Evolutionary conservation across 2,329 filamentous ascomycete genomes (phyloP).

Genomic region (Pezicula radicicola): DNA sequence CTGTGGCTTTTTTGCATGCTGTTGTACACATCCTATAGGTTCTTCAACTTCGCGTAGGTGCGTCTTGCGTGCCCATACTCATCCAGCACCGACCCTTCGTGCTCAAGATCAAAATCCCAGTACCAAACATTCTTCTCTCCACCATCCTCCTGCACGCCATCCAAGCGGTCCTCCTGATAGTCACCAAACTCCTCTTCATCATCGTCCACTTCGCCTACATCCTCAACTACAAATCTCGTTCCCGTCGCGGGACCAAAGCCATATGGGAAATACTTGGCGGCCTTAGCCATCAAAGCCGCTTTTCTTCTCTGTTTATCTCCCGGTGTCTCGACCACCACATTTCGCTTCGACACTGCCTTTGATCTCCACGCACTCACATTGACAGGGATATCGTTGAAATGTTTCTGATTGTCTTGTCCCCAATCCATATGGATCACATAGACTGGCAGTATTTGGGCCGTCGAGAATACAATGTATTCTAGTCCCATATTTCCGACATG

Average conservation of each 20-base stretch:
- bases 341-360: conserved; percentile 12
- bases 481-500: conserved; percentile 34
- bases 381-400: conserved; percentile 19
- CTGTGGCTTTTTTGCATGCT: no score
- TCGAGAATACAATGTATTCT: conserved; percentile 43
- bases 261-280: conserved; percentile 44
- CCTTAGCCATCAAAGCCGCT: conserved; percentile 35
- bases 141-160: conserved; percentile 17
- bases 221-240: conserved; percentile 41
- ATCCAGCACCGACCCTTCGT: neutral
- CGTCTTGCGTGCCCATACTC: neutral
- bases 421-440: conserved; percentile 44
- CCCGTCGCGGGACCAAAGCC: conserved; percentile 41
- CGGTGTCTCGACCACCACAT: conserved; percentile 18
- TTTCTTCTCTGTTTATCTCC: conserved; percentile 35
- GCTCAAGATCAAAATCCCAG: conserved; percentile 10
- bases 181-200: conserved; percentile 41
- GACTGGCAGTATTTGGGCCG: conserved; percentile 39
- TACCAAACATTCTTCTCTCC: conserved; percentile 19
- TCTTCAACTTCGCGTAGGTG: neutral
- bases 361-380: conserved; percentile 15
- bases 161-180: conserved; percentile 31
- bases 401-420: conserved; percentile 28
- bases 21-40: no score
- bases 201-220: conserved; percentile 38